Percentiles rank a stretch among this genome's conserved stretches.
These are phyloP conservation scores for Agrocybe pediades DNA, from an alignment of 768 basidiomycete species.

Conservation along the genomic window DNA sequence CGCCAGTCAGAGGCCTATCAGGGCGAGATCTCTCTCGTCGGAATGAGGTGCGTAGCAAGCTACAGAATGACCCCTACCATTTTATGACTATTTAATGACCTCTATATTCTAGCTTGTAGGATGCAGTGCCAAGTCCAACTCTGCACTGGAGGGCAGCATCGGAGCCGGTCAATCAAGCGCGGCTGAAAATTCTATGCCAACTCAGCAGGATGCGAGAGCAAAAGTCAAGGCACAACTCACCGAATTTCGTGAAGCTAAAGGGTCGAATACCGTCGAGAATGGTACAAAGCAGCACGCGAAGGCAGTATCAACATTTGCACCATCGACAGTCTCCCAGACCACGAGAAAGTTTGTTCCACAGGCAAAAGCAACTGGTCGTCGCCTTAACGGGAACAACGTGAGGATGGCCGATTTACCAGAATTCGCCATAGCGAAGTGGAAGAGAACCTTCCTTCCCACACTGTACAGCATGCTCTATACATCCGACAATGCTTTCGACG, in stretches of 20 bases:
- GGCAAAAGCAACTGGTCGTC: background rate
- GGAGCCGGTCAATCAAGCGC: too few species aligned
- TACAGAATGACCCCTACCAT: background rate
- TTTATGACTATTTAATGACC: background rate
- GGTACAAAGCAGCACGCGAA: too few species aligned
- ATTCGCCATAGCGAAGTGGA: slow-evolving; percentile 10
- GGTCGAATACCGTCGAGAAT: too few species aligned
- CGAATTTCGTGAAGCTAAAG: too few species aligned
- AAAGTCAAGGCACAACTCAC: too few species aligned
- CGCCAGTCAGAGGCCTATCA: background rate
- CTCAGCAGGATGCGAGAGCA: too few species aligned
- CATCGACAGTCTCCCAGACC: too few species aligned
- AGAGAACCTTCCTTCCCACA: slow-evolving; percentile 12
- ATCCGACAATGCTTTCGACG: slow-evolving; percentile 13
- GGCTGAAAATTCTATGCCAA: too few species aligned
- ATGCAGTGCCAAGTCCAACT: too few species aligned
- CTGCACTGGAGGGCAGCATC: too few species aligned
- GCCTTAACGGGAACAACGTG: slow-evolving; percentile 11
- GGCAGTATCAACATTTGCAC: background rate
- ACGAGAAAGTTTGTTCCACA: background rate
- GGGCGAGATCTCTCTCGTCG: background rate
- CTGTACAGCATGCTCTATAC: slow-evolving; percentile 19
- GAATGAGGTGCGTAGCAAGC: too few species aligned
- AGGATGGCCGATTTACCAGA: slow-evolving; percentile 13
- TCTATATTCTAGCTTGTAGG: background rate